Percentiles rank a stretch among this genome's conserved stretches.
Evolutionary conservation across 768 basidiomycete genomes (phyloP).

Genomic region (Termitomyces sp.): DNA sequence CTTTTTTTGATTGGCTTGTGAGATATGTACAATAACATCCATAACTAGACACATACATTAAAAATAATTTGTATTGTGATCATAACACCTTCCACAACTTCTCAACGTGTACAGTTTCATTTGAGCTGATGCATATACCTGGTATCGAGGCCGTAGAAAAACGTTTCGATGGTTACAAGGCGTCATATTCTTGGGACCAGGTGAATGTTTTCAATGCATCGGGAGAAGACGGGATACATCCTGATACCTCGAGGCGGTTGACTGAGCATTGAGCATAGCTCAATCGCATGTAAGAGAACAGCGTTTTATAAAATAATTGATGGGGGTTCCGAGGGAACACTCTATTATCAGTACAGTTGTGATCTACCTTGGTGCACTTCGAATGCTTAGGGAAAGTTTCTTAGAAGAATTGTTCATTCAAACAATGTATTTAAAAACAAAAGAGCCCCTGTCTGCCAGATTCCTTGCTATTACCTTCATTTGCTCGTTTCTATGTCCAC

Average conservation of each 20-base stretch:
- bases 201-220: too few relatives aligned
- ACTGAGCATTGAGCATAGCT: too few relatives aligned
- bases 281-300: background rate
- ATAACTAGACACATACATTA: background rate
- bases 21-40: background rate
- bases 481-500: background rate
- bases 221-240: too few relatives aligned
- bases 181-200: too few relatives aligned
- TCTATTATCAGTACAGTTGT: too few relatives aligned
- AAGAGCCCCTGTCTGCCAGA: background rate
- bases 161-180: too few relatives aligned
- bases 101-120: background rate
- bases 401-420: background rate
- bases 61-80: background rate
- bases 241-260: too few relatives aligned
- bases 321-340: background rate
- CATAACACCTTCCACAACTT: background rate
- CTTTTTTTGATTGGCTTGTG: slow-evolving; percentile 45
- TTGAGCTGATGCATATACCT: slow-evolving; percentile 37
- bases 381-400: background rate
- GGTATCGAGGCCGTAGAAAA: too few relatives aligned
- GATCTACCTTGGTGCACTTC: background rate
- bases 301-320: too few relatives aligned
- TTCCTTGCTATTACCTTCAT: background rate
- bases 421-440: too few relatives aligned